Percentiles rank a stretch among this genome's conserved stretches.
Conservation (phyloP, 1,284 basidiomycete genomes). For the Moniliophthora roreri region DNA sequence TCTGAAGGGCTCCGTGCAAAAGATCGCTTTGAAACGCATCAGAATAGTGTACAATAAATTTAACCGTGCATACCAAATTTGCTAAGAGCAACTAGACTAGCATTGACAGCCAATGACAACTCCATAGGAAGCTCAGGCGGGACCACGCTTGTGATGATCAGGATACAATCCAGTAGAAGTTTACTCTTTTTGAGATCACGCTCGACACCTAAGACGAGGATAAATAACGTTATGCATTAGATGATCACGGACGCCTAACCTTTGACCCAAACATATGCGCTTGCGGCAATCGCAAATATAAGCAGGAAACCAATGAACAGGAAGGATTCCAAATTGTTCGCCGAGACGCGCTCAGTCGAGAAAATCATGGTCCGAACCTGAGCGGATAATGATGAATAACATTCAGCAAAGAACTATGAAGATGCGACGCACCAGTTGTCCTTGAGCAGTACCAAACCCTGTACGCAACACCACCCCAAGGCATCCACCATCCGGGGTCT, state of each 20-base stretch:
- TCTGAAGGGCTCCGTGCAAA: slow-evolving; percentile 96
- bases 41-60: too few relatives aligned
- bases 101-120: slow-evolving; percentile 91
- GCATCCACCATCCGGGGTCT: slow-evolving; percentile 87
- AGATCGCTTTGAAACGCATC: slow-evolving; percentile 67
- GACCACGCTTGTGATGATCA: slow-evolving; percentile 95
- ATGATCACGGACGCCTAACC: slow-evolving; percentile 50
- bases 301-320: slow-evolving; percentile 95
- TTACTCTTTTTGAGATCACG: slow-evolving; percentile 91
- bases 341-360: slow-evolving; percentile 91
- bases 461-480: slow-evolving; percentile 90
- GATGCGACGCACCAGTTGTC: slow-evolving; percentile 71
- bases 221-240: background rate
- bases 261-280: slow-evolving; percentile 95
- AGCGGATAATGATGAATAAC: background rate
- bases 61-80: slow-evolving; percentile 87
- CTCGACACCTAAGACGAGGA: slow-evolving; percentile 65
- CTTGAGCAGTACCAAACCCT: slow-evolving; percentile 96
- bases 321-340: slow-evolving; percentile 93
- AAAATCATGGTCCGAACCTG: slow-evolving; percentile 87
- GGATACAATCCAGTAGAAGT: slow-evolving; percentile 87
- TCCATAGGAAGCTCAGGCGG: slow-evolving; percentile 98
- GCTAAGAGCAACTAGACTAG: slow-evolving; percentile 88
- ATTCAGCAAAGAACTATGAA: background rate
- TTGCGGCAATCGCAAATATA: slow-evolving; percentile 94